Conservation (phyloP, 1,284 basidiomycete species). For the Trichosporon inkin region DNA sequence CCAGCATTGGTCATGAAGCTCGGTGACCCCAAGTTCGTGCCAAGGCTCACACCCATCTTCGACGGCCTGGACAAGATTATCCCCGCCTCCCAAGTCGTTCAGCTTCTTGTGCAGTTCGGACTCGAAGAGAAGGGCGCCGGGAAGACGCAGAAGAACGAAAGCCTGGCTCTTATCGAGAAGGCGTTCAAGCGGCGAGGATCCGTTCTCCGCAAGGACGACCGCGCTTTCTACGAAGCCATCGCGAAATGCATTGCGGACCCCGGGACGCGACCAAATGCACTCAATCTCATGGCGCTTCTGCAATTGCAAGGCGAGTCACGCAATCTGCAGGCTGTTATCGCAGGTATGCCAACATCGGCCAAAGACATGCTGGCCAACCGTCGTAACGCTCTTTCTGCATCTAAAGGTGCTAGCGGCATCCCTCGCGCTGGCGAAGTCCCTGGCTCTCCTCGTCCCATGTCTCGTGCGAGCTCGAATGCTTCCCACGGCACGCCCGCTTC, state of each 20-base stretch:
- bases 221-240: conserved; percentile 43
- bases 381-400: conserved; percentile 37
- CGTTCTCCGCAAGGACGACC: conserved; percentile 42
- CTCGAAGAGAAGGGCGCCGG: conserved; percentile 46
- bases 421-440: conserved; percentile 6
- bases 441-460: not conserved
- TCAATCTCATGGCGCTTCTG: conserved; percentile 48
- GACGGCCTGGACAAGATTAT: conserved; percentile 50
- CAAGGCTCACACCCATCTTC: conserved; percentile 54
- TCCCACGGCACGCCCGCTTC: conserved; percentile 3
- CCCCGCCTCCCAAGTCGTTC: conserved; percentile 61
- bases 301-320: conserved; percentile 43
- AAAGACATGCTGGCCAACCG: conserved; percentile 50
- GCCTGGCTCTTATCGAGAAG: conserved; percentile 43
- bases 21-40: conserved; percentile 54
- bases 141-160: conserved; percentile 48
- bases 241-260: conserved; percentile 59
- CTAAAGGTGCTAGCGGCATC: conserved; percentile 26
- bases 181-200: conserved; percentile 45
- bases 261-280: conserved; percentile 43
- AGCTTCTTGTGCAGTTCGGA: conserved; percentile 70
- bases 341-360: conserved; percentile 34
- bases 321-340: conserved; percentile 37
- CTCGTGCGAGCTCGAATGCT: conserved; percentile 3
- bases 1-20: conserved; percentile 84